phyloP scores from a whole-genome alignment of 2,329 filamentous ascomycete species.

The Colletotrichum acutatum region DNA sequence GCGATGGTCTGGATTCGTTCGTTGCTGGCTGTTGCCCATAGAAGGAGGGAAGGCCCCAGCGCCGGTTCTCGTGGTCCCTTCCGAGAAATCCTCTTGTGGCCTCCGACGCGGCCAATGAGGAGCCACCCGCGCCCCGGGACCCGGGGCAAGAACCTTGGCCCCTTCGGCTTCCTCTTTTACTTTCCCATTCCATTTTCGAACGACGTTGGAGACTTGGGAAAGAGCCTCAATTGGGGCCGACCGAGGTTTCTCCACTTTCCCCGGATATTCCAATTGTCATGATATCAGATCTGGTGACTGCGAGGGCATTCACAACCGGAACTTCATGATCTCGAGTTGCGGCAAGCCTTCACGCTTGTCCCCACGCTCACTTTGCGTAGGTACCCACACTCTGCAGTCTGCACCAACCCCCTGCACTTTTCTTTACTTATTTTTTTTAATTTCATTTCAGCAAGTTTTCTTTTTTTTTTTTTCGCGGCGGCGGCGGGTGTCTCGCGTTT shows the following conservation, averaged over 20 bases:
- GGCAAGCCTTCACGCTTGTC: not conserved
- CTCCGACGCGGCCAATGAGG: slow-evolving; percentile 25
- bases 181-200: not conserved
- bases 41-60: slow-evolving; percentile 6
- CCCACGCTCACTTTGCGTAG: slow-evolving; percentile 5
- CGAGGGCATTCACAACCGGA: not conserved
- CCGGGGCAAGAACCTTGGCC: slow-evolving; percentile 20
- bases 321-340: slow-evolving; percentile 13
- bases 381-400: slow-evolving; percentile 11
- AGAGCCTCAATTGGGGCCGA: slow-evolving; percentile 23
- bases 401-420: not conserved
- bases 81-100: slow-evolving; percentile 34
- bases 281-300: slow-evolving; percentile 25
- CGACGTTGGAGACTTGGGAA: not conserved
- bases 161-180: slow-evolving; percentile 7
- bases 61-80: slow-evolving; percentile 33
- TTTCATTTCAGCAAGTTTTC: not conserved
- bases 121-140: slow-evolving; percentile 18
- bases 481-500: not conserved
- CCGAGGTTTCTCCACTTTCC: slow-evolving; percentile 10
- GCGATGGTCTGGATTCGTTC: not conserved
- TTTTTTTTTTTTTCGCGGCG: not conserved
- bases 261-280: not conserved
- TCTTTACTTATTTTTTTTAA: not conserved
- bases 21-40: not conserved